Evolutionary conservation across 2,329 filamentous ascomycete species (phyloP).

Genomic region (Tolypocladium sp.): DNA sequence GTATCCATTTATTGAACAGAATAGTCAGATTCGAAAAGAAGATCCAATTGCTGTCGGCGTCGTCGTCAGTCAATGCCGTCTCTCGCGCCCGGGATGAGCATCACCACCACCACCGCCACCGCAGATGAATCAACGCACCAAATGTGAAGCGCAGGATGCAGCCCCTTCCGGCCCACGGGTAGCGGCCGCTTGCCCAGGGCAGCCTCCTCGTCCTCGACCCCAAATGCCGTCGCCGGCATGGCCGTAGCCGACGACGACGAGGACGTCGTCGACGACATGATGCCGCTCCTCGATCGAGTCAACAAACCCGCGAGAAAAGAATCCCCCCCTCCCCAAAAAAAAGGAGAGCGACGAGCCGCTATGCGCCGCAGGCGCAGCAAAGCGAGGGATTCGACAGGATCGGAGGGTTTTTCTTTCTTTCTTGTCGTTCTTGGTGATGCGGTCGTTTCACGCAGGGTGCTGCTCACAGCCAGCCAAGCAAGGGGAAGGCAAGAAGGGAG

Average conservation of each 20-base stretch:
- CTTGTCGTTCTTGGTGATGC: background rate
- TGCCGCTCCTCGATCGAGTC: background rate
- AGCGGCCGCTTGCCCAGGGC: constrained; percentile 1
- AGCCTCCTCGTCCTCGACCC: constrained; percentile 17
- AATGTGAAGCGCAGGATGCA: constrained; percentile 25
- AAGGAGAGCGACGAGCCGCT: background rate
- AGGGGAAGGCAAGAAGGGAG: background rate
- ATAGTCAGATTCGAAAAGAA: constrained; percentile 78
- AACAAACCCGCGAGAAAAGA: background rate
- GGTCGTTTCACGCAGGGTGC: background rate
- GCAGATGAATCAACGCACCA: constrained; percentile 12
- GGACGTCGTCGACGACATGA: background rate
- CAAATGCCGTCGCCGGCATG: background rate
- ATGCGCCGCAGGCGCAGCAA: background rate
- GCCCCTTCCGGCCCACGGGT: constrained; percentile 3
- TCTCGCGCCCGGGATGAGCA: too few relatives aligned
- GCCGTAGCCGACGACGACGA: background rate
- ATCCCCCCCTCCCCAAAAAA: too few relatives aligned
- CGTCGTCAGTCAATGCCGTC: background rate
- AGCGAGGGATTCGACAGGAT: background rate
- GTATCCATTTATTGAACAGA: constrained; percentile 86
- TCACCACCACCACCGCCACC: background rate
- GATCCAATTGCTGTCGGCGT: constrained; percentile 60
- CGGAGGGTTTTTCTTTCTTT: background rate
- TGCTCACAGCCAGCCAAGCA: background rate